A percentile compares a stretch with the other conserved stretches of the same genome.
phyloP scores from a whole-genome alignment of 192 early-diverging fungal species.

The Dissophora ornata region DNA sequence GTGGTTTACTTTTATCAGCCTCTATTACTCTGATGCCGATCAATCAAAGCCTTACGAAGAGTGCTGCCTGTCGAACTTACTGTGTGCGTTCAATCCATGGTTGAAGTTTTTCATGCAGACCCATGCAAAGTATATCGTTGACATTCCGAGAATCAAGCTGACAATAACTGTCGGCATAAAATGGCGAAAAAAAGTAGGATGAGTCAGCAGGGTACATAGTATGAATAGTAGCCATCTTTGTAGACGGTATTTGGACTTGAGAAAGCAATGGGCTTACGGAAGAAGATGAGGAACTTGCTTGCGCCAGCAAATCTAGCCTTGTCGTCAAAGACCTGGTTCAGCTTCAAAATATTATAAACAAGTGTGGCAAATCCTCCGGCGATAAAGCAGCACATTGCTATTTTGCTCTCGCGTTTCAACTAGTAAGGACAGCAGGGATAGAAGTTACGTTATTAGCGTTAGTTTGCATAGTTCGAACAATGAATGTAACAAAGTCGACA shows the following conservation, averaged over 20 bases:
- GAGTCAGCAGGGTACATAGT: not conserved
- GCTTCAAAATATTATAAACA: constrained; percentile 74
- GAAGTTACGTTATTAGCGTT: not conserved
- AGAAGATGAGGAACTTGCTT: constrained; percentile 64
- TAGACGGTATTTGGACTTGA: too few relatives aligned
- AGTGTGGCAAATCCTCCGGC: constrained; percentile 69
- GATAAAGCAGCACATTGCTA: constrained; percentile 70
- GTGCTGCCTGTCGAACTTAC: constrained; percentile 58
- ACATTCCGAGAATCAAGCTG: constrained; percentile 58
- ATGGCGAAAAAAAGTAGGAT: not conserved
- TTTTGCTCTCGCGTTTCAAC: constrained; percentile 63
- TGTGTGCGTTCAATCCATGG: constrained; percentile 75
- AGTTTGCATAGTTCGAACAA: not conserved
- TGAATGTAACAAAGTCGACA: not conserved
- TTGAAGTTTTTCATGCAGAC: constrained; percentile 78
- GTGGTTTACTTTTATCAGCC: not conserved
- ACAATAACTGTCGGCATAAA: constrained; percentile 51
- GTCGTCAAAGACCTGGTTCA: constrained; percentile 68
- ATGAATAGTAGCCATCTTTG: too few relatives aligned
- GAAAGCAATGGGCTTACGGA: too few relatives aligned
- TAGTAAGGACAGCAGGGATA: constrained; percentile 30
- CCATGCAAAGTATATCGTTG: constrained; percentile 54
- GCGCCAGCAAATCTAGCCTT: constrained; percentile 58
- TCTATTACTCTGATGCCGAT: too few relatives aligned
- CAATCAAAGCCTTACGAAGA: too few relatives aligned